Evolutionary conservation across 306 rosid genomes (phyloP).

Genomic region (Lupinus albus): DNA sequence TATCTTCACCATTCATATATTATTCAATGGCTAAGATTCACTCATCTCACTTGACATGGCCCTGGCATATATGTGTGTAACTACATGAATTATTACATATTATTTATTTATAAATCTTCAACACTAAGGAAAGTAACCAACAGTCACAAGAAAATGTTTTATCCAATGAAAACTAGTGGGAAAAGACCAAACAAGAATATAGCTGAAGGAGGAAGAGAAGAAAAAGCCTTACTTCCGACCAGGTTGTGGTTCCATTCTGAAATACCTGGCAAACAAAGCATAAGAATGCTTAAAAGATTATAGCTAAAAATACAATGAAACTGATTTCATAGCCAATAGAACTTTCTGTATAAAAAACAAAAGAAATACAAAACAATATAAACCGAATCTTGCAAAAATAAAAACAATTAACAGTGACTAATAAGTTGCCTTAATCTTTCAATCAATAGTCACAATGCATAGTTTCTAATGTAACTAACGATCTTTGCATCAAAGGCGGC

Average conservation of each 20-base stretch:
- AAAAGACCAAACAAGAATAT: constrained; percentile 29
- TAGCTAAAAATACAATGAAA: constrained; percentile 19
- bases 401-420: too few species aligned
- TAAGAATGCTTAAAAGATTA: constrained; percentile 37
- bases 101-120: constrained; percentile 25
- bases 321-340: constrained; percentile 20
- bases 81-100: constrained; percentile 1
- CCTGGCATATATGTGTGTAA: background rate
- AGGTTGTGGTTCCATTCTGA: constrained; percentile 80
- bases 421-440: too few species aligned
- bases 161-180: constrained; percentile 20
- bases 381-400: background rate
- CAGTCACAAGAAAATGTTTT: constrained; percentile 13
- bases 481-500: constrained; percentile 25
- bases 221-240: constrained; percentile 81
- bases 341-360: background rate
- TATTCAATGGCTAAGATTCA: too few species aligned
- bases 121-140: constrained; percentile 26
- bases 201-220: constrained; percentile 21
- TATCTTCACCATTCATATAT: too few species aligned
- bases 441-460: background rate
- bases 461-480: background rate
- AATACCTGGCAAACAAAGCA: constrained; percentile 66
- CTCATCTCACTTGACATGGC: too few species aligned
- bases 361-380: background rate